Base-by-base conservation (phyloP, 2,329 filamentous ascomycete genomes). In the Arthrobotrys iridis region DNA sequence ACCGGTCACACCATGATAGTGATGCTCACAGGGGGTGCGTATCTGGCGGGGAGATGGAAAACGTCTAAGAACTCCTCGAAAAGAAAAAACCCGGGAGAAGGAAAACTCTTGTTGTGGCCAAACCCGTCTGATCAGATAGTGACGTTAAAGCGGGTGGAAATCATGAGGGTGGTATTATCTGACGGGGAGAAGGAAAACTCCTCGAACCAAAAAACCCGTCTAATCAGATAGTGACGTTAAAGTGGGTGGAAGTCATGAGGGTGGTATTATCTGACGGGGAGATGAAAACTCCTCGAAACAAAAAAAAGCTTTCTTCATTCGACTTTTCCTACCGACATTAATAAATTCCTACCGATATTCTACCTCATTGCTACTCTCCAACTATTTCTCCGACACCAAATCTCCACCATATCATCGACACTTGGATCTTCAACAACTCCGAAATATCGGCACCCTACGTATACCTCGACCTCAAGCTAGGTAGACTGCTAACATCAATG, bases 1-100 rank as follows among this genome's bases (percentile, higher is more conserved):
- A 50, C 46, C 46, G 46, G 46, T 50, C 46, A 50, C 46, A 50
- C 46, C 46, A 50, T 15, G 46, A 33, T 50, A 50, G 46, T 50
- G 46, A 50, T 50, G 46, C 46, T 50, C 13, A 50, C 30, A 6
- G 24, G 46, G 46, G 46, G 46, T 50, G 46, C 46, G 7, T 50
- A 50, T 33, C 46, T 50, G 46, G 46, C 46, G 46, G 46, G 46
- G 46, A 50, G 46, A 50, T 10, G 20, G 11, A 26, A 15, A 33
- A 50, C n/a, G n/a, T n/a, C n/a, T n/a, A n/a, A n/a, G n/a, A 33
- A 50, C 46, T 50, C 46, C 46, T 20, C 26, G 46, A 50, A 18
- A 50, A 30, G 18, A 50, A 50, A 50, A 50, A 50, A 46, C 10
- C 4, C 40, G 40, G 40, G 43, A 46, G 43, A 26, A 46, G 43